Evolutionary conservation across 2,329 filamentous ascomycete species (phyloP).

Genomic region (Aspergillus ustus): DNA sequence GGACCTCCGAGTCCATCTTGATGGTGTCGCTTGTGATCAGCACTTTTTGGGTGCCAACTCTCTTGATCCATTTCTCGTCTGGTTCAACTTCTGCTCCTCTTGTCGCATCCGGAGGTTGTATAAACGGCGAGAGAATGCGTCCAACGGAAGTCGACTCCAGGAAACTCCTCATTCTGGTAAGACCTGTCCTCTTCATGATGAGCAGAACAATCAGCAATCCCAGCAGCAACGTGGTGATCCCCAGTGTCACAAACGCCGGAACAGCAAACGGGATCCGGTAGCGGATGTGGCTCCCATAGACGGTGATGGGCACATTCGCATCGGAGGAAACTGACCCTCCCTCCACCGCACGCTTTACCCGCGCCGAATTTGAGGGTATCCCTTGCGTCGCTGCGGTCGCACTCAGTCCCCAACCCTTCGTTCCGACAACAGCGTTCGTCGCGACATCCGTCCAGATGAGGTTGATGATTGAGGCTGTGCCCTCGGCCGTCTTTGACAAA

Average conservation of each 20-base stretch:
- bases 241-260: slow-evolving; percentile 32
- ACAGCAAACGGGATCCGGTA: slow-evolving; percentile 42
- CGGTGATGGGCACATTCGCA: slow-evolving; percentile 28
- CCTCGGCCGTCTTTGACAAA: slow-evolving; percentile 32
- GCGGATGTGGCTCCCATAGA: slow-evolving; percentile 34
- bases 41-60: not conserved
- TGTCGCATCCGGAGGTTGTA: not conserved
- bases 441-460: slow-evolving; percentile 53
- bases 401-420: slow-evolving; percentile 18
- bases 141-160: not conserved
- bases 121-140: not conserved
- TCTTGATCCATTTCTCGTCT: not conserved
- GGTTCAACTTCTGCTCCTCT: not conserved
- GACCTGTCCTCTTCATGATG: not conserved
- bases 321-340: not conserved
- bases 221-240: not conserved
- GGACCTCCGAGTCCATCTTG: not conserved
- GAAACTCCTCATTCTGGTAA: not conserved
- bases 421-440: slow-evolving; percentile 51
- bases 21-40: not conserved
- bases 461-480: slow-evolving; percentile 45
- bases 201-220: not conserved
- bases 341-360: not conserved
- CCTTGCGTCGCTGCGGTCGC: not conserved
- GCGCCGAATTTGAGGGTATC: not conserved